Evolutionary conservation across 805 yeast species (phyloP), one percentile per base, ranked within the genome.

Genomic region (Priceomyces castillae): DNA sequence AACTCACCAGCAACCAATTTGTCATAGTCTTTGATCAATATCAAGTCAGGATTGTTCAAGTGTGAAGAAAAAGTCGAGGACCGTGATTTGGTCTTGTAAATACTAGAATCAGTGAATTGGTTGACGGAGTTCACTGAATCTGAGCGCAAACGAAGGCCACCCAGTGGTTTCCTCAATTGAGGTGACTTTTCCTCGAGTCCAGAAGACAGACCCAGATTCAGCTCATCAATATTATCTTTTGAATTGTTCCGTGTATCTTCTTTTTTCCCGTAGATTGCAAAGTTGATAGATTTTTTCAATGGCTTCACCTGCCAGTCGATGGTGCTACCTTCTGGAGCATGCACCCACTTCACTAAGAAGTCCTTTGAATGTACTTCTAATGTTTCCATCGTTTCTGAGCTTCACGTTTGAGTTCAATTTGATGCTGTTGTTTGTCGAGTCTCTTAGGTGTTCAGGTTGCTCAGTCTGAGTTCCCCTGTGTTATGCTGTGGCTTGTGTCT

Each of bases 281-380:
- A 65, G 46, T 66, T 69, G 46, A 71, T 63, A 12, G 74, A 69
- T 48, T 61, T 66, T 46, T 67, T 69, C 43, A 84, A 61, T 1
- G 98, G 97, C 54, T 82, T 84, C 41, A 90, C 74, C 57, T 85
- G 90, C 86, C 94, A 92, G 48, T 78, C 78, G 35, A 92, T 77
- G 15, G 73, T 61, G 23, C 83, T 76, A 46, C 81, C 77, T 31
- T 80, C 84, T 0, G 86, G 84, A 5, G 86, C 86, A 48, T 81
- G 78, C 42, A 90, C 81, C 98, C 98, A 94, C 54, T 92, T 88
- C 56, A 90, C 86, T 48, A 90, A 80, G 57, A 87, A 92, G 44
- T 94, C 85, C 62, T 88, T 86, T 39, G 95, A 82, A 54, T 90
- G 95, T 18, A 94, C 81, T 64, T 92, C 97, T 39, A 94, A 77